These are phyloP conservation scores for Mucor sp. DNA, from an alignment of 371 early-diverging fungal species.

Conservation along the genomic window DNA sequence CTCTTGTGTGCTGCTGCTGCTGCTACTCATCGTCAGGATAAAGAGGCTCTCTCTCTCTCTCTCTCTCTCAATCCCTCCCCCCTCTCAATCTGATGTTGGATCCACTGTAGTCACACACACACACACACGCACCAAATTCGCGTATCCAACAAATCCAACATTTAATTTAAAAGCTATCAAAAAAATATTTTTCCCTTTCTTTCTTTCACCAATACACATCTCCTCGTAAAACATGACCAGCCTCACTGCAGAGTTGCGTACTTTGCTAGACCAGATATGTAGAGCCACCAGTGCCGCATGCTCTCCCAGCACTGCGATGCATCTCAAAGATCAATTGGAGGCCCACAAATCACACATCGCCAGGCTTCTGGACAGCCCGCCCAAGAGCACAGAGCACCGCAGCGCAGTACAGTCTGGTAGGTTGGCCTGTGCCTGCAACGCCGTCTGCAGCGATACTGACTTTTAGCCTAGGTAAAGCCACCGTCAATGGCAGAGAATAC, in stretches of 20 bases:
- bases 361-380: constrained; percentile 37
- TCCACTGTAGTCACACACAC: constrained; percentile 3
- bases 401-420: constrained; percentile 44
- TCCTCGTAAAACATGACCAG: constrained; percentile 11
- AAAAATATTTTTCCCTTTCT: constrained; percentile 2
- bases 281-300: constrained; percentile 2
- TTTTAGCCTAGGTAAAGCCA: constrained; percentile 36
- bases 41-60: too few relatives aligned
- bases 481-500: constrained; percentile 49
- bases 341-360: constrained; percentile 6
- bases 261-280: constrained; percentile 17
- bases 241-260: constrained; percentile 12
- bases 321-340: constrained; percentile 9
- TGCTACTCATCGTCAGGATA: not conserved
- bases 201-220: not conserved
- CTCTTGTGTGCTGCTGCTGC: not conserved
- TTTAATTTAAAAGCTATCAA: not conserved
- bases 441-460: too few relatives aligned
- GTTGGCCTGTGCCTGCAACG: not conserved
- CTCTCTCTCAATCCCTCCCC: too few relatives aligned
- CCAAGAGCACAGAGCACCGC: constrained; percentile 45
- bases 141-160: not conserved
- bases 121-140: not conserved
- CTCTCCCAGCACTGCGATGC: not conserved
- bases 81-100: not conserved